Evolutionary conservation across 306 rosid species (phyloP), one percentile per base, ranked within the genome.

Genomic region (Parietaria judaica): DNA sequence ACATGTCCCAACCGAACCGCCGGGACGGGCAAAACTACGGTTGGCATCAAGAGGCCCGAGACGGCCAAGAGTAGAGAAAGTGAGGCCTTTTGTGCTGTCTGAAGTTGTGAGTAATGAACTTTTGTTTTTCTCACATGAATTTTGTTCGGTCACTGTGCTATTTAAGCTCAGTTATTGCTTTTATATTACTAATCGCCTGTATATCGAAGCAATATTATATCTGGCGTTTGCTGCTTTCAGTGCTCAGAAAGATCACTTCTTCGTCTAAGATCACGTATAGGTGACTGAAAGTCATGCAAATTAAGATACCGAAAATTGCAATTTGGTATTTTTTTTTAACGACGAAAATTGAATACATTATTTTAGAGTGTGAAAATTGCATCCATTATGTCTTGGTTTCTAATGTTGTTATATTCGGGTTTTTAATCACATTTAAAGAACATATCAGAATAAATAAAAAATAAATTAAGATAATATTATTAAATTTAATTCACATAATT

Each of bases 21-120:
- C 88, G 73, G 46, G 88, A 82, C 54, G 95, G 86, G 36, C 83
- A 80, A 56, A 80, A 85, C 61, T 78, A 58, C 61, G 85, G 78
- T 41, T 79, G 86, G 95, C 95, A 76, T 74, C 87, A 79, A 58
- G 95, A 82, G 67, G 70, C 54, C 70, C 83, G 77, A 17, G 94
- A 85, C 68, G 74, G 81, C 61, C 88, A 76, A 62, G 83, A 79
- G 66, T 66, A 77, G 50, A 52, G 11, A 52, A 10, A 36, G 52
- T 53, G 34, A 3, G 11, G 16, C 16, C 17, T 39, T 23, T 39
- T 4, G 35, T 63, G 4, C 10, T 50, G 14, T 35, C 1, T 8
- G 2, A 34, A n/a, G 36, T 10, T 36, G n/a, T 6, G 47, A 48
- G 13, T n/a, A 50, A n/a, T 50, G 36, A 34, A 14, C 50, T 39